Evolutionary conservation across 78 protist species (phyloP).

Genomic region (Dictyostelium purpureum): DNA sequence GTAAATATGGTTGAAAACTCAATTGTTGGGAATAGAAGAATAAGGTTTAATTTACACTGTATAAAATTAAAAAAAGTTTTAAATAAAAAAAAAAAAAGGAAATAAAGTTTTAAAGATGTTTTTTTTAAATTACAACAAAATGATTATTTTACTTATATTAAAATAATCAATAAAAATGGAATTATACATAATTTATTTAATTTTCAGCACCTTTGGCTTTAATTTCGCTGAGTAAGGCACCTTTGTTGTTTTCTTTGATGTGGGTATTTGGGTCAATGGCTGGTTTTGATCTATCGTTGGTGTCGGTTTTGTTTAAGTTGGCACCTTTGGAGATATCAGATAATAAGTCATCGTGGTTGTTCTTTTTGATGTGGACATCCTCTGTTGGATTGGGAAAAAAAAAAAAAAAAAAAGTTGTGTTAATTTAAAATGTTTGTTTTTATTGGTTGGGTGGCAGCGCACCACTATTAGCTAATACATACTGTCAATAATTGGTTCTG

Average conservation of each 20-base stretch:
- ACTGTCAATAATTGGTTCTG: slow-evolving; percentile 20
- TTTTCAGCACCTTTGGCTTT: background rate
- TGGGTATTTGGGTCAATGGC: background rate
- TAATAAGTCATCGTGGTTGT: background rate
- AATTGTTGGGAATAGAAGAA: too few relatives aligned
- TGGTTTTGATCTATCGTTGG: slow-evolving; percentile 33
- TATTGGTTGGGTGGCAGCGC: background rate
- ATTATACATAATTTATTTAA: background rate
- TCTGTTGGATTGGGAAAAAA: background rate
- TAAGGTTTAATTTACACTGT: too few relatives aligned
- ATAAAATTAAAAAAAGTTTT: too few relatives aligned
- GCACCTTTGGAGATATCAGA: slow-evolving; percentile 23
- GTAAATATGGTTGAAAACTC: too few relatives aligned
- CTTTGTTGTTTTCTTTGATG: background rate
- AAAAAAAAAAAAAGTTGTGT: background rate
- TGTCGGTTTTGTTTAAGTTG: background rate
- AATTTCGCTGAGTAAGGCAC: slow-evolving; percentile 13
- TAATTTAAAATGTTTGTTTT: background rate
- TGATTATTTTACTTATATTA: background rate
- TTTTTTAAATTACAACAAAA: background rate
- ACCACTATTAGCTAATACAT: background rate
- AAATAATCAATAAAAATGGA: background rate
- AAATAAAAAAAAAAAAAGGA: background rate
- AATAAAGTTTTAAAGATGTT: background rate
- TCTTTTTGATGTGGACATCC: slow-evolving; percentile 19